A percentile compares a stretch with the other conserved stretches of the same genome.
These are phyloP conservation scores for Penicillium simplicissimum DNA, from an alignment of 495 filamentous ascomycete species.

Conservation along the genomic window DNA sequence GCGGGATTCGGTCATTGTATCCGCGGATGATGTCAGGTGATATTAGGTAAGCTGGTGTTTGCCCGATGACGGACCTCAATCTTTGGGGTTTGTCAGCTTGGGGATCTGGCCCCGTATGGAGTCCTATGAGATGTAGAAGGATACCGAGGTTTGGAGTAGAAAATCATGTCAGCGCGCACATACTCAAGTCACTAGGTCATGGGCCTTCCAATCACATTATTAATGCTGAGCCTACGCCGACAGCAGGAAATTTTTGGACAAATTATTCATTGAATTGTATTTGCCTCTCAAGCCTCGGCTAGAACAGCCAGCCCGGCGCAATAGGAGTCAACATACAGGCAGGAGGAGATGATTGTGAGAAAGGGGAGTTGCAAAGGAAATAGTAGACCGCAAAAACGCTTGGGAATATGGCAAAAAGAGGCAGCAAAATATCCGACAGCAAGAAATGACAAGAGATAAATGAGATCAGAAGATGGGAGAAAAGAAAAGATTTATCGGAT, in stretches of 20 bases:
- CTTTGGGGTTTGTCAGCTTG: background rate
- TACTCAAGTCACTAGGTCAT: no score
- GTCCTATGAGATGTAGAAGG: no score
- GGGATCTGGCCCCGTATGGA: background rate
- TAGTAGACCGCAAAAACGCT: slow-evolving; percentile 20
- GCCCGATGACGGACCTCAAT: background rate
- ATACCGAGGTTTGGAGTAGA: no score
- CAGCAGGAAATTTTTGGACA: background rate
- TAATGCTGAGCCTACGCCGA: background rate
- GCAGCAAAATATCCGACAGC: slow-evolving; percentile 16
- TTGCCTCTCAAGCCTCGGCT: slow-evolving; percentile 1
- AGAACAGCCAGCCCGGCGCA: slow-evolving; percentile 19
- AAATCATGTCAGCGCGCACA: no score
- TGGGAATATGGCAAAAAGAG: slow-evolving; percentile 40
- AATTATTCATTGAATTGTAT: slow-evolving; percentile 5
- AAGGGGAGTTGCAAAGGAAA: background rate
- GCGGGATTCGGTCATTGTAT: slow-evolving; percentile 18
- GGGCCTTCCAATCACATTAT: no score
- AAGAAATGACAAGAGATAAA: background rate
- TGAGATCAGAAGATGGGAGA: slow-evolving; percentile 6
- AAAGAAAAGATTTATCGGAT: slow-evolving; percentile 7
- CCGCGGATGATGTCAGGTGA: slow-evolving; percentile 35
- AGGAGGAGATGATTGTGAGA: slow-evolving; percentile 2
- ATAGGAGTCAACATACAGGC: background rate
- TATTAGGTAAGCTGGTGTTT: slow-evolving; percentile 21